A percentile compares a stretch with the other conserved stretches of the same genome.
Evolutionary conservation across 2,329 filamentous ascomycete species (phyloP).

Genomic region (Aspergillus latus): DNA sequence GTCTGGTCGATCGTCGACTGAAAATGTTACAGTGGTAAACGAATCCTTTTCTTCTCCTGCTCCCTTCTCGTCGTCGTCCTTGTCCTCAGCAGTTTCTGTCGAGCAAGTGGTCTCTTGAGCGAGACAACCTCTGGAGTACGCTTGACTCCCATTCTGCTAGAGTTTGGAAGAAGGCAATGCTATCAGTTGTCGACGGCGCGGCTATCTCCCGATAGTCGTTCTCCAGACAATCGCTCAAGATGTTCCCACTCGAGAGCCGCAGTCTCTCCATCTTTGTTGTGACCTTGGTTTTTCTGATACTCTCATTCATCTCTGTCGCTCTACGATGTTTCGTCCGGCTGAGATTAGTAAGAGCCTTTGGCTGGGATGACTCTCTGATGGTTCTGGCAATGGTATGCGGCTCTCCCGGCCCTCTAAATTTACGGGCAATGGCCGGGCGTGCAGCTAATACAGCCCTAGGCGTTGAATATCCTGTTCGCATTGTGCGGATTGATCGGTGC

Average conservation of each 20-base stretch:
- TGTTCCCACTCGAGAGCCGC: constrained; percentile 34
- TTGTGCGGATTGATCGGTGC: constrained; percentile 37
- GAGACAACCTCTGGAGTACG: constrained; percentile 9
- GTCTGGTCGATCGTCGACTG: neutral
- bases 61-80: neutral
- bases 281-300: constrained; percentile 31
- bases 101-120: neutral
- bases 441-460: constrained; percentile 19
- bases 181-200: neutral
- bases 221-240: constrained; percentile 20
- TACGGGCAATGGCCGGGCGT: neutral
- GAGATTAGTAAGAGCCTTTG: constrained; percentile 36
- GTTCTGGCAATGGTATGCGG: constrained; percentile 36
- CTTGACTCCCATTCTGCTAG: neutral
- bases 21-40: neutral
- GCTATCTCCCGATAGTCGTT: constrained; percentile 10
- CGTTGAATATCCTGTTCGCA: constrained; percentile 36
- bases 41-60: neutral
- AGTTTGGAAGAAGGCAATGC: neutral
- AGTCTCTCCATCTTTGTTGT: constrained; percentile 36
- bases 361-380: constrained; percentile 41
- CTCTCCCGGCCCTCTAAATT: neutral
- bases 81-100: neutral
- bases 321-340: constrained; percentile 40
- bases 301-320: constrained; percentile 35